These are phyloP conservation scores for Phytophthora melonis DNA, from an alignment of 352 stramenopile species.

Conservation along the genomic window DNA sequence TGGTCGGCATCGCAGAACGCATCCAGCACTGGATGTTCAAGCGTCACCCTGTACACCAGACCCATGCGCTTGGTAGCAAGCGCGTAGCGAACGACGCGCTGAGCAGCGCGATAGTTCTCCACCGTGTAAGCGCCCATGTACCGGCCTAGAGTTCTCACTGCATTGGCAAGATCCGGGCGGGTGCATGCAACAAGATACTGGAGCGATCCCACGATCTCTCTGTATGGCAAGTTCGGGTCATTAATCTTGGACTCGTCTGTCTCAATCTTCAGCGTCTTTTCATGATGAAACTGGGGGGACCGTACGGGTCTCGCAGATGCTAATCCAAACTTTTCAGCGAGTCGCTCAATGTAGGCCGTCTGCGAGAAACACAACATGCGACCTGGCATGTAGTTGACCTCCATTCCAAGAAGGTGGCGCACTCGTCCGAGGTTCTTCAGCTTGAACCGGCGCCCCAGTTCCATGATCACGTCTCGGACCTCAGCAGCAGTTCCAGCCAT, in stretches of 20 bases:
- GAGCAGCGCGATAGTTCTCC: conserved; percentile 5
- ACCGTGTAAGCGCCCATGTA: conserved; percentile 6
- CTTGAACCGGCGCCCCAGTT: too few species aligned
- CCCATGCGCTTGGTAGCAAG: neutral
- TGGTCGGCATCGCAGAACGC: conserved; percentile 6
- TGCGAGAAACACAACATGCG: too few species aligned
- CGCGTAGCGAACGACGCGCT: conserved; percentile 7
- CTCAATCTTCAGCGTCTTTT: neutral
- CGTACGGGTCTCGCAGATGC: conserved; percentile 2
- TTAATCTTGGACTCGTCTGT: conserved; percentile 6
- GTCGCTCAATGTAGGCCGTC: too few species aligned
- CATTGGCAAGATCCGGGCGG: conserved; percentile 1
- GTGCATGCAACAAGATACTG: conserved; percentile 8
- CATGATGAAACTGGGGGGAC: conserved; percentile 4
- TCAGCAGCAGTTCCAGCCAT: neutral
- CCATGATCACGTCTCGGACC: conserved; percentile 2
- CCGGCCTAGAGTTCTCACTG: conserved; percentile 3
- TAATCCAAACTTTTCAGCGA: too few species aligned
- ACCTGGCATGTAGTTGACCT: too few species aligned
- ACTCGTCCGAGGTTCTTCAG: too few species aligned
- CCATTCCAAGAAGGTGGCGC: too few species aligned
- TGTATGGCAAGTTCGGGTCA: conserved; percentile 3
- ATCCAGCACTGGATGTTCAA: neutral
- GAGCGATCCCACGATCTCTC: conserved; percentile 6
- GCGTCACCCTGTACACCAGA: conserved; percentile 1